These are phyloP conservation scores for Elsinoe batatas DNA, from an alignment of 2,329 filamentous ascomycete genomes.

Conservation along the genomic window DNA sequence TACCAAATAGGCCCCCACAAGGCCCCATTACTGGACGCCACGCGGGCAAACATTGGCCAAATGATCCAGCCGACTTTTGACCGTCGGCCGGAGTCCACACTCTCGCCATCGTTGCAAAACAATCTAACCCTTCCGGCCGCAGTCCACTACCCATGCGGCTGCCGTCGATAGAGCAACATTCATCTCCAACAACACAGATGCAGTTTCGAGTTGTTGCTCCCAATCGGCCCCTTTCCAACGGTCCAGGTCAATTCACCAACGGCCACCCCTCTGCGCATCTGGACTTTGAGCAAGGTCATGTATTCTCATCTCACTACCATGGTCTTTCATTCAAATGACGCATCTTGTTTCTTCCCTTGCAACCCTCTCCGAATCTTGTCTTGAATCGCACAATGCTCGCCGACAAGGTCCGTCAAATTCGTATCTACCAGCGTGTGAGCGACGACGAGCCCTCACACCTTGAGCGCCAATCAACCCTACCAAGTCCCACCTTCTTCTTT, in stretches of 20 bases:
- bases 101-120: too few relatives aligned
- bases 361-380: neutral
- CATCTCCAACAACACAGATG: too few relatives aligned
- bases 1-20: too few relatives aligned
- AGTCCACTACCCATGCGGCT: too few relatives aligned
- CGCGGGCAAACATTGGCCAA: too few relatives aligned
- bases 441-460: neutral
- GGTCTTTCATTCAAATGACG: too few relatives aligned
- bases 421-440: neutral
- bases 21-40: too few relatives aligned
- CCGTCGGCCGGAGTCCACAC: too few relatives aligned
- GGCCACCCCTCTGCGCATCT: neutral
- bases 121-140: too few relatives aligned
- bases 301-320: neutral
- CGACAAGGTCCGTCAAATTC: neutral
- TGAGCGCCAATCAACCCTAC: neutral
- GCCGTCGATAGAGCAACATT: too few relatives aligned
- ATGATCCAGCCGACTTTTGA: too few relatives aligned
- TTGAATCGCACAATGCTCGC: neutral
- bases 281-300: neutral
- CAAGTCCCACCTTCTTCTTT: neutral
- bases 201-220: too few relatives aligned
- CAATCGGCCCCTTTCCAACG: slow-evolving; percentile 2
- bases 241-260: neutral
- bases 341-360: neutral